Base-by-base conservation (phyloP, 139 green algal genomes). In the Volvox reticuliferus region DNA sequence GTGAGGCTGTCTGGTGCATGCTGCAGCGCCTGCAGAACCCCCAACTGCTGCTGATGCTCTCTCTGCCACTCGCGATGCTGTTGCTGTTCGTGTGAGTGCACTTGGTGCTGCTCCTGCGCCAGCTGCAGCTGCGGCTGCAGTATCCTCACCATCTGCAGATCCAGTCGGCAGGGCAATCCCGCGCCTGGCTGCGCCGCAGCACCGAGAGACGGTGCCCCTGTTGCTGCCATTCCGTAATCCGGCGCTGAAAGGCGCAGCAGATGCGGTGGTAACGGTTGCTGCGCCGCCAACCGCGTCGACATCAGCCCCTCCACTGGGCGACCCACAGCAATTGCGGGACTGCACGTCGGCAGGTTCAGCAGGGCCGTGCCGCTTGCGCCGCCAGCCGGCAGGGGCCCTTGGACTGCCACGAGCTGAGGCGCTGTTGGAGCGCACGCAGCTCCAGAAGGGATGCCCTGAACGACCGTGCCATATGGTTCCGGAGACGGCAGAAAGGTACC, bases 271-370 rank as follows among this genome's bases (percentile, higher is more conserved):
- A 55, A 55, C 44, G 44, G 44, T 55, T 55, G 44, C 44, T 55
- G 44, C 5, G 44, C 44, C 67, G 67, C 9, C 6, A 75, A 28
- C 12, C 22, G 9, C 67, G 9, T 28, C 67, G 67, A 9, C 71
- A 30, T 32, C 18, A 79, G 26, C 32, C 75, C 30, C 12, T 17
- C 75, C 1, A 35, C 32, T 1, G 30, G 32, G 36, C 1, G 36
- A 67, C 12, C 68, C 50, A 28, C 28, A 20, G 32, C n/a, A 5
- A 62, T 5, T 1, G 30, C 71, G 12, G 86, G n/a, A 0, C 12
- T 14, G 44, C 71, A 90, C 3, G 50, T 12, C 50, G 86, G 86
- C 50, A 90, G 73, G 86, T 90, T 83, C 24, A 83, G 71, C 44
- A 90, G 44, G 12, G 71, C 86, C 3, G 71, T 35, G n/a, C 33